Conservation (phyloP, 192 early-diverging fungal species). For the Coemansia sp. region DNA sequence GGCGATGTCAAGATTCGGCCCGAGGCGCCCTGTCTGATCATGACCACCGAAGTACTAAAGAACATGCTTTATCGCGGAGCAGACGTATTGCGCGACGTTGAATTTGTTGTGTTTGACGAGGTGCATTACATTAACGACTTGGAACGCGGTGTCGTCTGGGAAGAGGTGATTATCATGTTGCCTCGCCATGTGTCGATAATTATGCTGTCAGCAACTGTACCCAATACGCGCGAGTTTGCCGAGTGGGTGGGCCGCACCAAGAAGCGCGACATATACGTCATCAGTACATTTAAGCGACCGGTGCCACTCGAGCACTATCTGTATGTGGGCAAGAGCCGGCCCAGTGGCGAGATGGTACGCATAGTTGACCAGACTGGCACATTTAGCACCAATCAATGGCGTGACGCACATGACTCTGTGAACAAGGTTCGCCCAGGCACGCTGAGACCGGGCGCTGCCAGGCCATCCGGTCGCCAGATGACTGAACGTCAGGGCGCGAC, state of each 20-base stretch:
- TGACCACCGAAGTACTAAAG: slow-evolving; percentile 98
- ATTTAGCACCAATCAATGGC: slow-evolving; percentile 57
- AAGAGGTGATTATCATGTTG: slow-evolving; percentile 99
- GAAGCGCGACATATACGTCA: slow-evolving; percentile 96
- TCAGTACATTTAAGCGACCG: slow-evolving; percentile 87
- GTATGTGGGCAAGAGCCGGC: slow-evolving; percentile 59
- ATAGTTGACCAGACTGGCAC: slow-evolving; percentile 74
- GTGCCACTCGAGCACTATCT: slow-evolving; percentile 95
- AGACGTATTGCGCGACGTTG: slow-evolving; percentile 94
- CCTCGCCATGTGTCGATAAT: slow-evolving; percentile 94
- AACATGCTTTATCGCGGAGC: slow-evolving; percentile 98
- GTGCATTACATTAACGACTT: slow-evolving; percentile 97
- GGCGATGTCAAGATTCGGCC: slow-evolving; percentile 97
- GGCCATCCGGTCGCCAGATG: slow-evolving; percentile 40
- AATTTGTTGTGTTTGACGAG: slow-evolving; percentile 99
- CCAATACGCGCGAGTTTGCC: slow-evolving; percentile 98
- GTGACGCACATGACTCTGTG: slow-evolving; percentile 72
- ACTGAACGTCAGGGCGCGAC: slow-evolving; percentile 64
- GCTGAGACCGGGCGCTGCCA: slow-evolving; percentile 22
- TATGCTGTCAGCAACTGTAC: slow-evolving; percentile 93
- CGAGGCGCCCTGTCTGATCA: slow-evolving; percentile 94
- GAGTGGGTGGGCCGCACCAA: slow-evolving; percentile 99
- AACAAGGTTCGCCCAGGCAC: slow-evolving; percentile 49
- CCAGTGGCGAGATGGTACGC: slow-evolving; percentile 77
- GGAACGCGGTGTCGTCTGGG: slow-evolving; percentile 97